Base-by-base conservation (phyloP, 495 filamentous ascomycete genomes). In the Tetracladium setigerum region DNA sequence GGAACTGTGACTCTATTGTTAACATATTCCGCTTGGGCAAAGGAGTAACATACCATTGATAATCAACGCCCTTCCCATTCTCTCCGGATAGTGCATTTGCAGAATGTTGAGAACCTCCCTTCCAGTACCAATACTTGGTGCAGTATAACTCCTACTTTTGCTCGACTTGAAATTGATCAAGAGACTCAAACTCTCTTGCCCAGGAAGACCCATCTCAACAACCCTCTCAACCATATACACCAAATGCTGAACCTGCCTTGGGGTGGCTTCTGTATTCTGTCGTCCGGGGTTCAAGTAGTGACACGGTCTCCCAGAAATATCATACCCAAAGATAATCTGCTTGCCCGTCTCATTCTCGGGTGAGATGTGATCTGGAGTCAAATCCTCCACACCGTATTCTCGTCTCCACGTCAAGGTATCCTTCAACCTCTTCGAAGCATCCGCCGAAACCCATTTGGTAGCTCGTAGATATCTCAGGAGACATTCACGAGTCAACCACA, bases 271-370 rank as follows among this genome's bases (percentile, higher is more conserved):
- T 2, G 92, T 98, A 66, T 98, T 98, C 64, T 98, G 92, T 39
- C 83, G 82, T 18, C 80, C 84, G 5, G 92, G 92, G 50, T 84
- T 80, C 27, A 97, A 74, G 64, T 95, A 95, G 33, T 91, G 79
- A 67, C 91, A 96, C 1, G 88, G 86, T 35, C 92, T 77, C 24
- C 72, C 80, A 39, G 86, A 70, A 53, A 83, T 86, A 67, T 98
- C 92, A 61, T 81, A 98, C 15, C 92, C 92, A 18, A 92, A 59
- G 18, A 92, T 70, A 43, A 95, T 72, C 62, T 95, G 91, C 67
- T 98, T 98, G 13, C 92, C 92, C 3, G 92, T 98, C 67, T 87
- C 89, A 64, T 95, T 94, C 68, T 98, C 92, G 4, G 82, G 76
- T 1, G 81, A 83, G 54, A 96, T 88, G 60, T 92, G 81, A 4